A percentile compares a stretch with the other conserved stretches of the same genome.
Evolutionary conservation across 129 eudicot genomes (phyloP).

Genomic region (Tagetes erecta): DNA sequence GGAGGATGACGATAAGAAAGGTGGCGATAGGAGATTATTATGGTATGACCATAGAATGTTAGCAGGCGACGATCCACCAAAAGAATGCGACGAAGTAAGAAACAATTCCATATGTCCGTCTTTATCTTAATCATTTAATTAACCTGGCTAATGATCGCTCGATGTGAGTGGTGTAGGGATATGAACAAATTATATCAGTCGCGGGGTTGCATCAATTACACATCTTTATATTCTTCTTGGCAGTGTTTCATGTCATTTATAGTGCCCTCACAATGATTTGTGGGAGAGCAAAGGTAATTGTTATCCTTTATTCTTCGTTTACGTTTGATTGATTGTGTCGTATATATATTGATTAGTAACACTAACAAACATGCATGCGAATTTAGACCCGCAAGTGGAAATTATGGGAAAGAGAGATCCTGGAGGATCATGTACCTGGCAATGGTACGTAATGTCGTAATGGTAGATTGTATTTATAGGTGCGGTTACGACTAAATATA

Average conservation of each 20-base stretch:
- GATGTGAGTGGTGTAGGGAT: constrained; percentile 44
- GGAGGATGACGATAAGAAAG: constrained; percentile 9
- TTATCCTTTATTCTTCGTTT: too few species aligned
- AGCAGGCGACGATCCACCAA: constrained; percentile 41
- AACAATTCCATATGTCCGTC: too few species aligned
- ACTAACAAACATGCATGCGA: neutral
- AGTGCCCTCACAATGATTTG: constrained; percentile 75
- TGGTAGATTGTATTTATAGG: too few species aligned
- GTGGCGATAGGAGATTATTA: constrained; percentile 49
- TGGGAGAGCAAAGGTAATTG: constrained; percentile 67
- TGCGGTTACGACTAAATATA: too few species aligned
- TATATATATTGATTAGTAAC: too few species aligned
- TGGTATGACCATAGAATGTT: constrained; percentile 71
- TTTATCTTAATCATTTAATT: too few species aligned
- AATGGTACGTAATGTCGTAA: constrained; percentile 5
- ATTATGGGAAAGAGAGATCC: constrained; percentile 66
- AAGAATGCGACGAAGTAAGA: constrained; percentile 52
- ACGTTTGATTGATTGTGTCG: too few species aligned
- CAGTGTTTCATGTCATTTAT: constrained; percentile 80
- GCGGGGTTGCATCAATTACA: constrained; percentile 86
- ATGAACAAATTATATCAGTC: constrained; percentile 70
- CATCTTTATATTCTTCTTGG: constrained; percentile 94
- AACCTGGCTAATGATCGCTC: neutral
- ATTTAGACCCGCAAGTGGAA: constrained; percentile 86
- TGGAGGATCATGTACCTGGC: constrained; percentile 26